These are phyloP conservation scores for Volvox carteri DNA, from an alignment of 163 green algal genomes.

Conservation along the genomic window DNA sequence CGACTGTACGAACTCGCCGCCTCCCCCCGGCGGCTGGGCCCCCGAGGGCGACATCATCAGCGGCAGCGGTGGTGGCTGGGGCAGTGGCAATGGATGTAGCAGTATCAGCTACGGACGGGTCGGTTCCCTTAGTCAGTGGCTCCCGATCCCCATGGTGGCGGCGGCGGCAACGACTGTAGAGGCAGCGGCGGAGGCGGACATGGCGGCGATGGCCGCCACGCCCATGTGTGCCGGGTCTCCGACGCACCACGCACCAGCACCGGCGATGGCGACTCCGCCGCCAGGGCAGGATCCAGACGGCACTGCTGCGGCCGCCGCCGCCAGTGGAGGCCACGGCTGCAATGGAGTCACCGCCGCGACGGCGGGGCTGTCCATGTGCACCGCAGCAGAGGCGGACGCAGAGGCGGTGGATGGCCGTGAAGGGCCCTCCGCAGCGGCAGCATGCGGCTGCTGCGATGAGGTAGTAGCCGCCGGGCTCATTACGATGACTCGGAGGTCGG, in stretches of 20 bases:
- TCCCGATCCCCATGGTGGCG: neutral
- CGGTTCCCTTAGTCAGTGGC: constrained; percentile 41
- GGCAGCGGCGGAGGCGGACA: neutral
- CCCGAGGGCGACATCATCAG: neutral
- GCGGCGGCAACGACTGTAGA: neutral
- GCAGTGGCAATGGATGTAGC: no score
- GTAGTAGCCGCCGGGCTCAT: neutral
- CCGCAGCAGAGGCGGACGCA: neutral
- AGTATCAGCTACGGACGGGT: neutral
- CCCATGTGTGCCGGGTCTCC: no score
- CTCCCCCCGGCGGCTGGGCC: neutral
- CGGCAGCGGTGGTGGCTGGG: no score
- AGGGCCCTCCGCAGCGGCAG: no score
- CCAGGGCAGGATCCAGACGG: no score
- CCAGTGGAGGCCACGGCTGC: no score
- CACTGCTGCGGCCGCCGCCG: no score
- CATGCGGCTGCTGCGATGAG: neutral
- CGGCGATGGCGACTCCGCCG: no score
- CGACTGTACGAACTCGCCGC: neutral
- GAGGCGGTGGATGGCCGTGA: no score
- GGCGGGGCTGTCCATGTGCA: neutral
- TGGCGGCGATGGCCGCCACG: no score
- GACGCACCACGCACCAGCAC: no score
- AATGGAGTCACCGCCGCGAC: neutral
- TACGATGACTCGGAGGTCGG: no score